Percentiles rank a stretch among this genome's conserved stretches.
Evolutionary conservation across 2,329 filamentous ascomycete genomes (phyloP).

Genomic region (Cordyceps fumosorosea): DNA sequence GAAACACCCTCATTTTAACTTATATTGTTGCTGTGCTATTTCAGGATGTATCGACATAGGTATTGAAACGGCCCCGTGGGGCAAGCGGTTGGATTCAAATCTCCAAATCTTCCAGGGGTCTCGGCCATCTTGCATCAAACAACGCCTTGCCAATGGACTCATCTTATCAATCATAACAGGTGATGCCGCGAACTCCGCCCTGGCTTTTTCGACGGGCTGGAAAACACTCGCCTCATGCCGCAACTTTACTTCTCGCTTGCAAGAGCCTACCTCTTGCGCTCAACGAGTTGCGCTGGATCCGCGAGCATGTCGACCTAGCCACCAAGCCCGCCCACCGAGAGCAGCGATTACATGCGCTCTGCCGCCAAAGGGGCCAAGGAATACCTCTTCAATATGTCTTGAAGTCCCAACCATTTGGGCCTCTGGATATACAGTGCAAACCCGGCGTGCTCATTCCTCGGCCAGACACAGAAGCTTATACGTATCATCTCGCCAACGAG

Average conservation of each 20-base stretch:
- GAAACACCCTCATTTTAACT: too few species aligned
- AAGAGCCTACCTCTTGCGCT: slow-evolving; percentile 55
- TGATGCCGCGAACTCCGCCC: slow-evolving; percentile 59
- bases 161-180: not conserved
- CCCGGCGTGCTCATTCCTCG: slow-evolving; percentile 82
- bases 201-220: slow-evolving; percentile 49
- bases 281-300: slow-evolving; percentile 69
- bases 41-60: not conserved
- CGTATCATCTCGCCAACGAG: slow-evolving; percentile 44
- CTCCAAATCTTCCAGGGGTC: not conserved
- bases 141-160: slow-evolving; percentile 3
- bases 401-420: slow-evolving; percentile 81
- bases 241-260: slow-evolving; percentile 56
- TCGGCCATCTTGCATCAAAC: slow-evolving; percentile 3
- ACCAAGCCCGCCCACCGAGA: slow-evolving; percentile 12
- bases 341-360: slow-evolving; percentile 33
- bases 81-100: not conserved
- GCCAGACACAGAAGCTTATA: slow-evolving; percentile 67
- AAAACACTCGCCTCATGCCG: slow-evolving; percentile 47
- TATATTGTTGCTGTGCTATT: too few species aligned
- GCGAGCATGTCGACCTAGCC: slow-evolving; percentile 45
- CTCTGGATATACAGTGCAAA: slow-evolving; percentile 69
- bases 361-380: slow-evolving; percentile 48
- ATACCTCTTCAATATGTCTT: slow-evolving; percentile 85
- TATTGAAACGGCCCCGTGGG: not conserved